A percentile compares a stretch with the other conserved stretches of the same genome.
Conservation (phyloP, 192 early-diverging fungal species). For the Spizellomyces punctatus region DNA sequence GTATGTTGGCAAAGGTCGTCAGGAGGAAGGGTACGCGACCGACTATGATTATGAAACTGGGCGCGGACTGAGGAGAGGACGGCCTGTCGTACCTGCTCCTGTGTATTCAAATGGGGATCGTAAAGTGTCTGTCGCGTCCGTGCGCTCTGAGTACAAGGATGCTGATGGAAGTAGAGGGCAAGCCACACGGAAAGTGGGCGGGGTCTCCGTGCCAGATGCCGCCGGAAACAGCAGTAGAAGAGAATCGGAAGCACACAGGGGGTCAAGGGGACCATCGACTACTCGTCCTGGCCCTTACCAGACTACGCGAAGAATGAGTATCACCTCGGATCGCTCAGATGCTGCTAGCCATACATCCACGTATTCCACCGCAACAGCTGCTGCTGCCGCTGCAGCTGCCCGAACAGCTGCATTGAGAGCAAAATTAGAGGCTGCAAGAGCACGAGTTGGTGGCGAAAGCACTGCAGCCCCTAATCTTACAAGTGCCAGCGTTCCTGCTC, state of each 20-base stretch:
- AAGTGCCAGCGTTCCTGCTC: not conserved
- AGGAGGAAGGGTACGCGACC: not conserved
- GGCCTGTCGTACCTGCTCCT: not conserved
- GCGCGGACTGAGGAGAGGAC: not conserved
- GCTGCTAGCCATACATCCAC: not conserved
- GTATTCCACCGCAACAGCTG: not conserved
- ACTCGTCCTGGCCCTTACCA: not conserved
- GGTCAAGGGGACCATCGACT: no score
- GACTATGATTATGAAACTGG: not conserved
- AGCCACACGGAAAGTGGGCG: no score
- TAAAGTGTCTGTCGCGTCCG: not conserved
- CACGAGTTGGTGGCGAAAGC: not conserved
- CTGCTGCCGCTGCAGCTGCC: not conserved
- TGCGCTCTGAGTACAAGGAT: not conserved
- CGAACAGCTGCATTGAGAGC: constrained; percentile 1
- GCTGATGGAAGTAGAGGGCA: no score
- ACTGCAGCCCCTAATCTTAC: not conserved
- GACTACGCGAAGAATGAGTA: not conserved
- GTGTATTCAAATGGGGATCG: not conserved
- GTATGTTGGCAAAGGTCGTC: no score
- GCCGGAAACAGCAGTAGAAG: no score
- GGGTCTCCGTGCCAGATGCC: no score
- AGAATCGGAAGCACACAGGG: no score
- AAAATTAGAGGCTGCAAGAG: not conserved
- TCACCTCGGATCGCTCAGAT: not conserved